These are phyloP conservation scores for Apostasia shenzhenica DNA, from an alignment of 106 monocot species.

Conservation along the genomic window DNA sequence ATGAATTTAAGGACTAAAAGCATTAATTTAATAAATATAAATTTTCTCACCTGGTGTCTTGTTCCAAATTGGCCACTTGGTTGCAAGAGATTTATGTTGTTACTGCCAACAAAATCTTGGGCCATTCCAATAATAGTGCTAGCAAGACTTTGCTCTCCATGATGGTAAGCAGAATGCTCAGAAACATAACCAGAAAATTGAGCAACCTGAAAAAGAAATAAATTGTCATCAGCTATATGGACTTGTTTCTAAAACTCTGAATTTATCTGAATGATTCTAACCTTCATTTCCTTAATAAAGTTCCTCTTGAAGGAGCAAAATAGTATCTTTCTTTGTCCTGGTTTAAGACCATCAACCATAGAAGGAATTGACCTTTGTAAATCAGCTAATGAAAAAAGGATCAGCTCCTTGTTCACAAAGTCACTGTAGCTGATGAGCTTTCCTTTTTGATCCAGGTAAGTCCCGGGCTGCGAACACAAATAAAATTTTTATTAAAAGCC, in stretches of 20 bases:
- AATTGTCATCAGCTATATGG: not conserved
- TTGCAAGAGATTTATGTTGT: constrained; percentile 76
- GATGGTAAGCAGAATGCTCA: constrained; percentile 97
- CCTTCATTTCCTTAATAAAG: constrained; percentile 85
- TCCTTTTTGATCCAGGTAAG: constrained; percentile 67
- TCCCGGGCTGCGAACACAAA: constrained; percentile 59
- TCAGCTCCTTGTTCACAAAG: constrained; percentile 94
- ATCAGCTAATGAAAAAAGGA: constrained; percentile 85
- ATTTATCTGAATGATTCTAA: constrained; percentile 8
- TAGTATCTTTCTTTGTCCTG: constrained; percentile 92
- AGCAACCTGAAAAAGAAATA: constrained; percentile 32
- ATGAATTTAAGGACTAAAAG: not conserved
- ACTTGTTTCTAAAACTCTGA: not conserved
- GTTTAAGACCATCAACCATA: constrained; percentile 94
- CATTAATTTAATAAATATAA: not conserved
- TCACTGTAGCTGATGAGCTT: constrained; percentile 86
- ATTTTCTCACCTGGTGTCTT: constrained; percentile 54
- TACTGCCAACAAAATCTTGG: constrained; percentile 87
- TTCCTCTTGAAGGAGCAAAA: constrained; percentile 89
- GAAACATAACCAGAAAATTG: constrained; percentile 97
- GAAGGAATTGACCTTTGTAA: constrained; percentile 91
- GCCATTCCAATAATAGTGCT: constrained; percentile 89
- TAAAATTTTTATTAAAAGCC: not conserved
- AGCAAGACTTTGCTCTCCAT: constrained; percentile 86
- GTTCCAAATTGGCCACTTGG: constrained; percentile 95